These are phyloP conservation scores for Ilyonectria sp. DNA, from an alignment of 2,329 filamentous ascomycete species.

Conservation along the genomic window DNA sequence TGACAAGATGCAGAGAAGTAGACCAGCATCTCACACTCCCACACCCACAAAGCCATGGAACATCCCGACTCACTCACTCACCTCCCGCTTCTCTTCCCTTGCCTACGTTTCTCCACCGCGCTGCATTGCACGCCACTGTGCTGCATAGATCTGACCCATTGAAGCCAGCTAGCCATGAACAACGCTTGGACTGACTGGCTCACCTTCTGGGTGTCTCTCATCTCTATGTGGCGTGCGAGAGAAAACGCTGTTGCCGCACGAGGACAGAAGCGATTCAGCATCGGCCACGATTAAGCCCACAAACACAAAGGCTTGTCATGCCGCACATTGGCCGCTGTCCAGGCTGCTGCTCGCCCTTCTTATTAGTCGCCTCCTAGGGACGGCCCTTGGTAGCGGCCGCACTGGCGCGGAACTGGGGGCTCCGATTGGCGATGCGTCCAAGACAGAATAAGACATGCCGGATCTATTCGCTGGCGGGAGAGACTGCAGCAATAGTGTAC, in stretches of 20 bases:
- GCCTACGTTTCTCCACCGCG: conserved; percentile 1
- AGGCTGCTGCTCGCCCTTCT: neutral
- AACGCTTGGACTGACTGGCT: too few species aligned
- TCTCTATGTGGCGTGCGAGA: too few species aligned
- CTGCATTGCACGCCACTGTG: neutral
- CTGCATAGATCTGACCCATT: too few species aligned
- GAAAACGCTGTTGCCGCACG: too few species aligned
- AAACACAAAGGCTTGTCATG: neutral
- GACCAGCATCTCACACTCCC: too few species aligned
- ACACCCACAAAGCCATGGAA: neutral
- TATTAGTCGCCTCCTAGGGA: conserved; percentile 34
- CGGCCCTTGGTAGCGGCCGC: conserved; percentile 42
- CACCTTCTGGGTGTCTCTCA: too few species aligned
- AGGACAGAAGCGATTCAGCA: too few species aligned
- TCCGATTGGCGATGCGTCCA: conserved; percentile 33
- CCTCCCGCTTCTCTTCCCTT: conserved; percentile 1
- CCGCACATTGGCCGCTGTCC: conserved; percentile 12
- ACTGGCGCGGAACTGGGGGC: conserved; percentile 11
- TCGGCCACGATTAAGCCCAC: neutral
- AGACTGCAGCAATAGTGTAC: neutral
- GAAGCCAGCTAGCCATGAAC: too few species aligned
- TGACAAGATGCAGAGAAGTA: too few species aligned
- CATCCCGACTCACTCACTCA: conserved; percentile 7
- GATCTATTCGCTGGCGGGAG: neutral
- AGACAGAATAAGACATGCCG: conserved; percentile 11